A percentile compares a stretch with the other conserved stretches of the same genome.
Conservation (phyloP, 495 filamentous ascomycete species). For the Chaetomium fimeti region DNA sequence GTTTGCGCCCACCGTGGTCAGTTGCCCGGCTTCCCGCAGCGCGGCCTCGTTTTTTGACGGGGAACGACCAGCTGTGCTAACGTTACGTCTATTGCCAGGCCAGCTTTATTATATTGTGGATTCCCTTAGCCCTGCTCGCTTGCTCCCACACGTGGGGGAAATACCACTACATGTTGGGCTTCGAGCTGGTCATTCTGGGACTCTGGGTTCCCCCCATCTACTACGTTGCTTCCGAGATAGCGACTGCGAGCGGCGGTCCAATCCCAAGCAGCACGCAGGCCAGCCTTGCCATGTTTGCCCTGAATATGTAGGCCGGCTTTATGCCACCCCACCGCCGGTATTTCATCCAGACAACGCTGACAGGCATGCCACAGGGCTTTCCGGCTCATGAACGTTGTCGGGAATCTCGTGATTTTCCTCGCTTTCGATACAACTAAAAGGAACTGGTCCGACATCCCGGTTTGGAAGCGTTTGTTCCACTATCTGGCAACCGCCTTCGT, state of each 20-base stretch:
- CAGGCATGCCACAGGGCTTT: conserved; percentile 23
- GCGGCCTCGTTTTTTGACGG: neutral
- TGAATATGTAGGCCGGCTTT: conserved; percentile 31
- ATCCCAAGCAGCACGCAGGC: conserved; percentile 19
- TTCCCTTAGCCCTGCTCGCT: conserved; percentile 26
- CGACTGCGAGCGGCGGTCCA: neutral
- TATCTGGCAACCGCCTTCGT: conserved; percentile 20
- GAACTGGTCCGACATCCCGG: conserved; percentile 5
- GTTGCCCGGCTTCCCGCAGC: conserved; percentile 9
- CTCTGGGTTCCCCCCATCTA: conserved; percentile 37
- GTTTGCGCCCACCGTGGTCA: conserved; percentile 34
- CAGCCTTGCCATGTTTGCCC: conserved; percentile 24
- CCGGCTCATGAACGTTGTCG: conserved; percentile 31
- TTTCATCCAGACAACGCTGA: neutral
- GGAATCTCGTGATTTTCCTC: conserved; percentile 29
- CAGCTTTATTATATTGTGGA: conserved; percentile 35
- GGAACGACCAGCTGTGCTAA: neutral
- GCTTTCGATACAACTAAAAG: conserved; percentile 28
- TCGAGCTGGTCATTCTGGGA: conserved; percentile 34
- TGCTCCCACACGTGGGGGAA: conserved; percentile 24
- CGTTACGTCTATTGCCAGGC: conserved; percentile 16
- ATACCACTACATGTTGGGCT: conserved; percentile 24
- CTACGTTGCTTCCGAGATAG: conserved; percentile 19
- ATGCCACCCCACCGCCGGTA: neutral
- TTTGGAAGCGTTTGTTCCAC: conserved; percentile 21